These are phyloP conservation scores for Zostera marina DNA, from an alignment of 116 monocot species.

Conservation along the genomic window DNA sequence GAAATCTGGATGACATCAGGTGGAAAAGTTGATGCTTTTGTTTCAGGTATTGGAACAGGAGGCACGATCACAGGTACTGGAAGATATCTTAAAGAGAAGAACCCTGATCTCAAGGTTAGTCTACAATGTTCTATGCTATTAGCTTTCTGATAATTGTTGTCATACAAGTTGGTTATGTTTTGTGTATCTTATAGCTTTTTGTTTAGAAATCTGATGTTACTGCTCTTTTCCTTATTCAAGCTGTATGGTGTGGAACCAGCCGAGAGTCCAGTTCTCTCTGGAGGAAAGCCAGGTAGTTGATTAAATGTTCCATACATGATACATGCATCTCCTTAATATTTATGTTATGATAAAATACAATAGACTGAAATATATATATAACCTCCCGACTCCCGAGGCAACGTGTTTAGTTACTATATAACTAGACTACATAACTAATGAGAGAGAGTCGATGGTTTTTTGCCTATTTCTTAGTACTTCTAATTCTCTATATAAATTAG, in stretches of 20 bases:
- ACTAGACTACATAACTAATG: no score
- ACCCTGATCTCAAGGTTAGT: slow-evolving; percentile 45
- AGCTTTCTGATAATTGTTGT: not conserved
- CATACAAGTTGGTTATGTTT: not conserved
- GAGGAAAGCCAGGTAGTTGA: slow-evolving; percentile 51
- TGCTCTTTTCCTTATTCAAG: slow-evolving; percentile 11
- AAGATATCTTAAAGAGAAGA: slow-evolving; percentile 54
- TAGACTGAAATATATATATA: no score
- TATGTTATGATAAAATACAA: no score
- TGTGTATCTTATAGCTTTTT: not conserved
- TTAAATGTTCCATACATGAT: no score
- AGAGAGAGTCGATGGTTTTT: no score
- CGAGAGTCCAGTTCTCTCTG: slow-evolving; percentile 64
- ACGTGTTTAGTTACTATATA: no score
- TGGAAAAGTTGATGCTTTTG: slow-evolving; percentile 52
- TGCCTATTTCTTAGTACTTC: no score
- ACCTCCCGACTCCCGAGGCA: no score
- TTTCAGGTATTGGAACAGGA: slow-evolving; percentile 64
- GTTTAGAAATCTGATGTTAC: not conserved
- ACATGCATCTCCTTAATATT: not conserved
- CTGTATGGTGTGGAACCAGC: slow-evolving; percentile 66
- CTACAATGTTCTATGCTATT: not conserved
- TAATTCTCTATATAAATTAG: no score
- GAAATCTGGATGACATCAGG: slow-evolving; percentile 53
- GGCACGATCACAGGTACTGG: slow-evolving; percentile 67